These are phyloP conservation scores for Hibiscus mutabilis DNA, from an alignment of 345 rosid species.

Conservation along the genomic window DNA sequence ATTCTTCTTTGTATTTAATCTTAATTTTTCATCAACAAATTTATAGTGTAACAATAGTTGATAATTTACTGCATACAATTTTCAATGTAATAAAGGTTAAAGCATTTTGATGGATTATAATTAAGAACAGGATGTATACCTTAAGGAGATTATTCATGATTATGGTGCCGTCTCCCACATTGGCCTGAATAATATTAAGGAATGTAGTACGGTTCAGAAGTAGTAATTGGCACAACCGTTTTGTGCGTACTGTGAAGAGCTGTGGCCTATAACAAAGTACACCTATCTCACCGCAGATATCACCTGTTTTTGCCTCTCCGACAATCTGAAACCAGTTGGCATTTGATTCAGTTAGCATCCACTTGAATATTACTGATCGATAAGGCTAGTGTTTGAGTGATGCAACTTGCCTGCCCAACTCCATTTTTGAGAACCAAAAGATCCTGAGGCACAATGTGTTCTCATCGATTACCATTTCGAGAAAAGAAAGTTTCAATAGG, in stretches of 20 bases:
- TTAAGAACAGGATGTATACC: slow-evolving; percentile 28
- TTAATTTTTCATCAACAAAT: too few relatives aligned
- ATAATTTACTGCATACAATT: too few relatives aligned
- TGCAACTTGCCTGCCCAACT: slow-evolving; percentile 41
- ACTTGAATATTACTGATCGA: not conserved
- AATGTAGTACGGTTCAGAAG: slow-evolving; percentile 81
- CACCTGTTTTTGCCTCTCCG: slow-evolving; percentile 68
- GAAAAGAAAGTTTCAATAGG: not conserved
- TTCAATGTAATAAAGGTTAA: too few relatives aligned
- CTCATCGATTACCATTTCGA: not conserved
- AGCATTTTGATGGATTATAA: too few relatives aligned
- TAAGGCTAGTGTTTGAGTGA: not conserved
- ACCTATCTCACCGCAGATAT: slow-evolving; percentile 81
- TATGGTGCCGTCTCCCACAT: slow-evolving; percentile 86
- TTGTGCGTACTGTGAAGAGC: slow-evolving; percentile 81
- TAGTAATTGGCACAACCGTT: slow-evolving; percentile 76
- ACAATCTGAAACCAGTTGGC: slow-evolving; percentile 39
- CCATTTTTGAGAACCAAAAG: slow-evolving; percentile 39
- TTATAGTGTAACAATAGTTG: too few relatives aligned
- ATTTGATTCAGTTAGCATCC: not conserved
- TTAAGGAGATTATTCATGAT: slow-evolving; percentile 90
- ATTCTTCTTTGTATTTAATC: not conserved
- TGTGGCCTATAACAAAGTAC: slow-evolving; percentile 88
- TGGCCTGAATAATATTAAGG: slow-evolving; percentile 78
- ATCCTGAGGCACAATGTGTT: slow-evolving; percentile 32